These are phyloP conservation scores for Apiospora arundinis DNA, from an alignment of 2,329 filamentous ascomycete species.

Conservation along the genomic window DNA sequence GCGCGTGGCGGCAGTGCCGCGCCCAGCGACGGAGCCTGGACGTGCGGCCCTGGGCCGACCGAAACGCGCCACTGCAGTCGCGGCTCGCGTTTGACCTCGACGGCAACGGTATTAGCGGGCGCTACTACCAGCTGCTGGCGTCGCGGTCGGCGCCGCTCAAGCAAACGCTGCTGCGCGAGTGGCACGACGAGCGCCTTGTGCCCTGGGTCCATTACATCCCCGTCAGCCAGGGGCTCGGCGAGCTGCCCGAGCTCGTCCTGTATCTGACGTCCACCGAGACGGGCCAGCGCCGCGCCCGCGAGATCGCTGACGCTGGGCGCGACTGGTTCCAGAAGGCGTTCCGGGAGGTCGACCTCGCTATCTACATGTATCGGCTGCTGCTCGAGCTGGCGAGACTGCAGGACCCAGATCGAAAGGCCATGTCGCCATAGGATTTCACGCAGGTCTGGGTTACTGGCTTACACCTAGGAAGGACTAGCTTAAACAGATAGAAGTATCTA, in stretches of 20 bases:
- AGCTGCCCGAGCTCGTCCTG: slow-evolving; percentile 57
- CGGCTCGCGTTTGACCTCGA: slow-evolving; percentile 59
- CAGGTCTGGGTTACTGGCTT: not conserved
- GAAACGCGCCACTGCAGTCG: slow-evolving; percentile 45
- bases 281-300: slow-evolving; percentile 54
- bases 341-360: slow-evolving; percentile 62
- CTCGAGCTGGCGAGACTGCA: slow-evolving; percentile 59
- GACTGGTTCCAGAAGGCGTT: slow-evolving; percentile 62
- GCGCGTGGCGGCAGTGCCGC: slow-evolving; percentile 44
- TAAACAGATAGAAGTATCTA: not conserved
- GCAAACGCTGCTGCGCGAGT: slow-evolving; percentile 59
- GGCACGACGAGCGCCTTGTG: slow-evolving; percentile 62
- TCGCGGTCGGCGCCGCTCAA: slow-evolving; percentile 57
- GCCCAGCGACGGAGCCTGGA: slow-evolving; percentile 43
- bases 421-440: not conserved
- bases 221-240: slow-evolving; percentile 54
- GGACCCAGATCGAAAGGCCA: slow-evolving; percentile 35
- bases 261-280: slow-evolving; percentile 51
- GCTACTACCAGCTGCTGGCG: slow-evolving; percentile 57
- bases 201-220: slow-evolving; percentile 66
- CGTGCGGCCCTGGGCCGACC: slow-evolving; percentile 40
- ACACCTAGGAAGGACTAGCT: not conserved
- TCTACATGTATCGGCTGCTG: slow-evolving; percentile 67
- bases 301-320: slow-evolving; percentile 59
- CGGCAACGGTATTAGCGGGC: slow-evolving; percentile 61